Base-by-base conservation (phyloP, 768 basidiomycete species). In the Kwoniella bestiolae region DNA sequence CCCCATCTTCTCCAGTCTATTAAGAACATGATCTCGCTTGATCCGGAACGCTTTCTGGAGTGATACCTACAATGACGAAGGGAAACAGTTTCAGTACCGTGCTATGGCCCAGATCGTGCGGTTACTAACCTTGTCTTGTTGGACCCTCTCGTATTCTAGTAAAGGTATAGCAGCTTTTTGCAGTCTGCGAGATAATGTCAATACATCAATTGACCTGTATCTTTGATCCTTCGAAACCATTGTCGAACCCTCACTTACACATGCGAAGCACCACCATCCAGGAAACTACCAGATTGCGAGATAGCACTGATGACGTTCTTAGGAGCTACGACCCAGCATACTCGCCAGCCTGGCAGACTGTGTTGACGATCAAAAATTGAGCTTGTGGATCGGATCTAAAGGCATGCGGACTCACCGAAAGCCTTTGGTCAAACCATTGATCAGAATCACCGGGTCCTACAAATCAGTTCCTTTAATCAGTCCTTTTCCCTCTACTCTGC, bases 191-290 rank as follows among this genome's bases (percentile, higher is more conserved):
- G 28, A 9, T 6, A 21, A 47, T n/a, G 8, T 47, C 45, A 47
- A n/a, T n/a, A n/a, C n/a, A n/a, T n/a, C n/a, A n/a, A n/a, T n/a
- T n/a, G n/a, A n/a, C n/a, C n/a, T n/a, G n/a, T n/a, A n/a, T n/a
- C n/a, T n/a, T n/a, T n/a, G n/a, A n/a, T n/a, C n/a, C 7, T 49
- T 49, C 8, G 47, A 23, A 14, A 7, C 16, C 5, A 18, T 52
- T 2, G 50, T 26, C 21, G n/a, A n/a, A 52, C 50, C 4, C 16
- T 5, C 44, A 82, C 90, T 77, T 80, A 92, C 89, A 92, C 91
- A 79, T 94, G 93, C 75, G 92, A 93, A 3, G 92, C 92, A 62
- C 94, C 94, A 18, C 94, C 94, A 73, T 97, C 94, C 61, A 97
- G 83, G 87, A 93, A 96, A 8, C 91, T 92, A 83, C 90, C 91